phyloP scores from a whole-genome alignment of 352 stramenopile species.

The Aphanomyces cochlioides region DNA sequence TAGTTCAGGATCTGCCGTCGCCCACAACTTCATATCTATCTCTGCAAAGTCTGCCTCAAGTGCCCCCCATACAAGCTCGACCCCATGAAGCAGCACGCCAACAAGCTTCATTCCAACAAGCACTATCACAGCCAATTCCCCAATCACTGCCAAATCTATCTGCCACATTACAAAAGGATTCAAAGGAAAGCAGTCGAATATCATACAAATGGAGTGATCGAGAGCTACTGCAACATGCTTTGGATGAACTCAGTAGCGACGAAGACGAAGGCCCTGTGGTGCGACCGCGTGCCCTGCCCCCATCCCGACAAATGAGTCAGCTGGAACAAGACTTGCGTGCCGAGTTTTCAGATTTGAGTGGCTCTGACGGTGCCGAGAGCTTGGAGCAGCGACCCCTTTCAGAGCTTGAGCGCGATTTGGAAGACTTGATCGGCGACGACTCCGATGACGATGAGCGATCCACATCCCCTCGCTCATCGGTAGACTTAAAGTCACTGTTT shows the following conservation, averaged over 20 bases:
- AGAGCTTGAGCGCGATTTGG: conserved; percentile 20
- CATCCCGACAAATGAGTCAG: neutral
- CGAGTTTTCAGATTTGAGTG: conserved; percentile 22
- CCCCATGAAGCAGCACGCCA: no score
- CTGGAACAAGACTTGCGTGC: conserved; percentile 17
- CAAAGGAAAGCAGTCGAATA: neutral
- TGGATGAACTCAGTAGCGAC: conserved; percentile 23
- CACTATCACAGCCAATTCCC: no score
- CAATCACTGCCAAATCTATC: no score
- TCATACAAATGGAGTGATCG: conserved; percentile 8
- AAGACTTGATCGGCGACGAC: conserved; percentile 18
- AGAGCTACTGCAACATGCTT: conserved; percentile 10
- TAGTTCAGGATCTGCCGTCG: no score
- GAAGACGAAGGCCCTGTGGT: neutral
- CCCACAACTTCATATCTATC: no score
- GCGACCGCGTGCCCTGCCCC: neutral
- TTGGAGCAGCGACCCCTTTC: conserved; percentile 23
- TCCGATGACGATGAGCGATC: neutral
- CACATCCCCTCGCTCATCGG: neutral
- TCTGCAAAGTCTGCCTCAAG: no score
- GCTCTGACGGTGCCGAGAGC: conserved; percentile 13
- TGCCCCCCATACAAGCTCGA: no score
- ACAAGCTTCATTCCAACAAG: no score
- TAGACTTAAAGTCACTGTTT: conserved; percentile 27
- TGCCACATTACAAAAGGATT: neutral